Base-by-base conservation (phyloP, 805 yeast genomes). In the Brettanomyces custersianus region DNA sequence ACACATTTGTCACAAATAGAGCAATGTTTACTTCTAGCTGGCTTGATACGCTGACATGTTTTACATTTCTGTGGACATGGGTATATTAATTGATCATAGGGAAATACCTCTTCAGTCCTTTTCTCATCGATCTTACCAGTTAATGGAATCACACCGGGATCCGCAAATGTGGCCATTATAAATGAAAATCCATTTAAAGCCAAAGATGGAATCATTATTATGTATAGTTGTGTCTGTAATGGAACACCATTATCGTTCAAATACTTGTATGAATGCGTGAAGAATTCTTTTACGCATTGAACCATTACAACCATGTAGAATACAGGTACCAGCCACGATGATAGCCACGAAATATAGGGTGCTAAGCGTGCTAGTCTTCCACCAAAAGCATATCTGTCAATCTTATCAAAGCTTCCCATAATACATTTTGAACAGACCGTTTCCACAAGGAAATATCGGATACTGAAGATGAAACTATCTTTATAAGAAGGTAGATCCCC, bases 11-110 rank as follows among this genome's bases (percentile, higher is more conserved):
- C 72, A 57, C 94, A 85, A 3, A 63, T 63, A 1, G 77, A 63
- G 49, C 95, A 85, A 55, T 85, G 95, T 42, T 81, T 77, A 5
- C 85, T 64, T 38, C 94, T 60, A 2, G 94, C 86, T 11, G 83
- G 74, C 42, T 88, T 63, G 76, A 83, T 75, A 29, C 70, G 59
- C 9, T 69, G 54, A 48, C 95, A 85, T 1, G 80, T 70, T 10
- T 51, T 19, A 45, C 74, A 69, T 13, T 38, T 33, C 19, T 49
- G 54, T 21, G 49, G 50, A 16, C 49, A 42, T 37, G 60, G 66
- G 48, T 60, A 73, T 23, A 72, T 65, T 30, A 72, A 42, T 13
- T 60, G 57, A 47, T 73, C 67, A 37, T 55, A 52, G 4, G 54
- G 53, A 40, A 61, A 67, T 11, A 39, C 37, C 3, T 26, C n/a